phyloP scores from a whole-genome alignment of 805 yeast species.

The Tetrapisispora namnaoensis region DNA sequence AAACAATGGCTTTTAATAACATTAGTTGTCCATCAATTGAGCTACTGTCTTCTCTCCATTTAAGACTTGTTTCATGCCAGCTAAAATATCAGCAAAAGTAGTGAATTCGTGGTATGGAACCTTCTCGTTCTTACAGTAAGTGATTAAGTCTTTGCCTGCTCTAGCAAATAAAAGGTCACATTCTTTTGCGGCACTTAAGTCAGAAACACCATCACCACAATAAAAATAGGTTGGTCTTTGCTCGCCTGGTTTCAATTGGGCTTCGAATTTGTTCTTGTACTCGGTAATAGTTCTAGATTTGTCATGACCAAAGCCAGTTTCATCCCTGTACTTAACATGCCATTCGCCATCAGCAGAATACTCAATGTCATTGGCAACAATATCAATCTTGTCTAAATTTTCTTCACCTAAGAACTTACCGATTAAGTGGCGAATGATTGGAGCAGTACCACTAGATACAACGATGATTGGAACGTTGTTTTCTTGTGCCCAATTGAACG shows the following conservation, averaged over 20 bases:
- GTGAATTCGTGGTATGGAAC: slow-evolving; percentile 82
- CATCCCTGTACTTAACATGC: slow-evolving; percentile 81
- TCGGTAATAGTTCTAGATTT: slow-evolving; percentile 69
- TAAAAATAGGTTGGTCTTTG: slow-evolving; percentile 66
- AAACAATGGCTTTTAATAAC: not conserved
- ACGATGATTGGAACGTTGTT: slow-evolving; percentile 75
- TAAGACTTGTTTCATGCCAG: slow-evolving; percentile 47
- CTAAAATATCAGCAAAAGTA: slow-evolving; percentile 62
- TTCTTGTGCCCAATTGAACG: slow-evolving; percentile 68
- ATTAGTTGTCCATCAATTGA: slow-evolving; percentile 25
- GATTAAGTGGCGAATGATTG: slow-evolving; percentile 74
- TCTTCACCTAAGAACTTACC: slow-evolving; percentile 67
- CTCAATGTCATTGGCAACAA: slow-evolving; percentile 70
- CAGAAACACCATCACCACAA: slow-evolving; percentile 97
- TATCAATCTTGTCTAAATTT: slow-evolving; percentile 60
- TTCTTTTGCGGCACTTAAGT: slow-evolving; percentile 88
- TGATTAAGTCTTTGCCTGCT: slow-evolving; percentile 80
- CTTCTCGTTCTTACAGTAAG: slow-evolving; percentile 67
- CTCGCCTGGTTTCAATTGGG: slow-evolving; percentile 23
- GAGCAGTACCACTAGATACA: slow-evolving; percentile 89
- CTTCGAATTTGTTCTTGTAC: slow-evolving; percentile 26
- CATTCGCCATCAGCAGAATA: slow-evolving; percentile 51
- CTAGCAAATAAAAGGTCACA: slow-evolving; percentile 91
- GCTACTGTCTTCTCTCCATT: slow-evolving; percentile 25
- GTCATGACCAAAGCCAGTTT: slow-evolving; percentile 88